Base-by-base conservation (phyloP, 2,329 filamentous ascomycete genomes). In the Paecilomyces formosus region DNA sequence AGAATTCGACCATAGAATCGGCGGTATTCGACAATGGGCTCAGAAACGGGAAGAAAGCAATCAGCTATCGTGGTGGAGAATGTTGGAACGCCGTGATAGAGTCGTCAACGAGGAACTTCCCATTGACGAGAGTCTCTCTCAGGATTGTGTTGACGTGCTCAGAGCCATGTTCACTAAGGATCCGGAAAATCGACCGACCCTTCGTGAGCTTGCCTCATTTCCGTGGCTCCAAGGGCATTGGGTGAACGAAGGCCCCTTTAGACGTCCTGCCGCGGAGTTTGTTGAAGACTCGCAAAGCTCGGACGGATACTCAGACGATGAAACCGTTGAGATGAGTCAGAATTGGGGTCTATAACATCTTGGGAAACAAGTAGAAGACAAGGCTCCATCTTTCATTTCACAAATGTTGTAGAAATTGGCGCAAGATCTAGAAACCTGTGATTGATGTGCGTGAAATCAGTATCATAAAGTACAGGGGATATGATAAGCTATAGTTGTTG, bases 111-210 rank as follows among this genome's bases (percentile, higher is more conserved):
- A 68, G 15, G 63, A 68, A 53, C 45, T 70, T 54, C 58, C 62
- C 1, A 61, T 73, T n/a, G 55, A 61, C 8, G 68, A 68, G 53
- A 57, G 56, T 9, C 53, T 73, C 12, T 68, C 68, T 5, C 70
- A 71, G 57, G 70, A 70, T 55, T 73, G 70, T 50, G 63, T 63
- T 28, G 71, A 73, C 58, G 60, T 66, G 11, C 54, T 73, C 52
- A 63, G 61, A 49, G 56, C 60, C 26, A 63, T 68, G 60, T 55
- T 73, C 22, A 59, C 60, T 9, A 67, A 62, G 54, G 58, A 71
- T 3, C 59, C 60, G 12, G 28, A 35, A 9, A 31, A 67, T 15
- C 61, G 70, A 53, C 66, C 70, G 3, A 63, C 57, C 0, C 54
- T 73, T 13, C 56, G 58, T 18, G 65, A 65, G 50, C 22, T 72